phyloP scores from a whole-genome alignment of 2,329 filamentous ascomycete species.

The Microsporum audouinii region DNA sequence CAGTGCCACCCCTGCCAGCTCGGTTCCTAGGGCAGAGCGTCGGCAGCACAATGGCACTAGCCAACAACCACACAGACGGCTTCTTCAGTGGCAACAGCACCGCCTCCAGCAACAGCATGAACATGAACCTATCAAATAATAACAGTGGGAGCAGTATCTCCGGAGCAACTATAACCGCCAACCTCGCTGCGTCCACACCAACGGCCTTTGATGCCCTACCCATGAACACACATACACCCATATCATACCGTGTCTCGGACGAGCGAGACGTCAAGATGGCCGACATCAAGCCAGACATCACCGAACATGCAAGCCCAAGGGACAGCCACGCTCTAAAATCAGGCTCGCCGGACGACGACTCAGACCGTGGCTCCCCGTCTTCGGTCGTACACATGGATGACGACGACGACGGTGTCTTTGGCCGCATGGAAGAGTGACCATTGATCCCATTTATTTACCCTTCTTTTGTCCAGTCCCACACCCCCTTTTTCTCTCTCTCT shows the following conservation, averaged over 20 bases:
- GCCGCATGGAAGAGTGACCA: slow-evolving; percentile 75
- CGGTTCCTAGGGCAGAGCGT: slow-evolving; percentile 58
- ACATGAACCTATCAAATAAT: not conserved
- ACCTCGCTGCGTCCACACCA: slow-evolving; percentile 25
- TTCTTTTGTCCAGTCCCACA: too few relatives aligned
- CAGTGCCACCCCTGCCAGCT: slow-evolving; percentile 74
- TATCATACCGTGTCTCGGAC: slow-evolving; percentile 39
- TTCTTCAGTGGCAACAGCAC: slow-evolving; percentile 38
- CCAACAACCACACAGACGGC: slow-evolving; percentile 31
- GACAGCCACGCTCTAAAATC: not conserved
- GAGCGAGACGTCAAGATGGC: slow-evolving; percentile 58
- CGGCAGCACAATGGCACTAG: slow-evolving; percentile 45
- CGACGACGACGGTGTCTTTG: slow-evolving; percentile 92
- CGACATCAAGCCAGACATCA: slow-evolving; percentile 39
- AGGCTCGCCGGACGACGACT: slow-evolving; percentile 45
- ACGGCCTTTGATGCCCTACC: slow-evolving; percentile 33
- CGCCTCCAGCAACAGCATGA: slow-evolving; percentile 19
- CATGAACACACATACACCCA: slow-evolving; percentile 29
- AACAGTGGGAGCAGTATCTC: slow-evolving; percentile 7
- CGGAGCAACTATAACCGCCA: slow-evolving; percentile 1
- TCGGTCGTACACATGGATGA: slow-evolving; percentile 57
- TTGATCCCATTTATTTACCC: slow-evolving; percentile 19
- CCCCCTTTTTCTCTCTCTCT: not conserved
- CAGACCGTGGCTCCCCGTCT: slow-evolving; percentile 37
- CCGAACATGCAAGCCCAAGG: slow-evolving; percentile 27